Evolutionary conservation across 257 asterid species (phyloP), one percentile per base, ranked within the genome.

Genomic region (Solanum verrucosum): DNA sequence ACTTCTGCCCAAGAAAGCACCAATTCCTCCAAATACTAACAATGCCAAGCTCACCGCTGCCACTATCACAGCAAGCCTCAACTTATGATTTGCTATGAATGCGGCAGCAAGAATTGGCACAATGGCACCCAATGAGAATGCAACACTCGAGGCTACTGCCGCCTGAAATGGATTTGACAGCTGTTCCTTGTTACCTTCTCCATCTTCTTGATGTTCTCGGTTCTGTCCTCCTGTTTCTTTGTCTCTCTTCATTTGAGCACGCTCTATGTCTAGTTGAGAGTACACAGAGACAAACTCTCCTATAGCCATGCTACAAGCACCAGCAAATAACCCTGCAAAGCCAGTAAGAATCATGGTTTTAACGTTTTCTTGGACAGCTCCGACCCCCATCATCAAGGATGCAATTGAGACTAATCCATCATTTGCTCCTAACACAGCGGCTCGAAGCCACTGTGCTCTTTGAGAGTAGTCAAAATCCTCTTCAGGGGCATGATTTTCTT

Each of bases 271-370:
- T 35, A 87, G 85, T 88, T 95, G 98, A 12, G 98, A 84, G 89
- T 92, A 92, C 0, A 95, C 96, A 0, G 96, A 96, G 8, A 96
- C 95, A 25, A 94, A 94, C 83, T 95, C 98, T 3, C 98, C 98
- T 4, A 96, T 95, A 0, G 95, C 98, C 98, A 95, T 96, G 94
- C 98, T 93, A 65, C 94, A 94, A 3, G 98, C 95, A 1, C 98
- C 96, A 4, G 98, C 96, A 4, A 95, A 86, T 0, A 94, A 88
- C 1, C 98, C 98, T 0, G 98, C 98, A 11, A 92, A 92, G 21
- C 96, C 98, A 0, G 91, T 90, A 8, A 93, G 93, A 40, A 93
- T 89, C 96, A 95, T 93, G 86, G 96, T 91, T 84, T 87, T 91
- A 42, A 67, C 92, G 20, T 92, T 98, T 0, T 88, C 89, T 70